Evolutionary conservation across 2,329 filamentous ascomycete species (phyloP).

Genomic region (Fusarium sororula): DNA sequence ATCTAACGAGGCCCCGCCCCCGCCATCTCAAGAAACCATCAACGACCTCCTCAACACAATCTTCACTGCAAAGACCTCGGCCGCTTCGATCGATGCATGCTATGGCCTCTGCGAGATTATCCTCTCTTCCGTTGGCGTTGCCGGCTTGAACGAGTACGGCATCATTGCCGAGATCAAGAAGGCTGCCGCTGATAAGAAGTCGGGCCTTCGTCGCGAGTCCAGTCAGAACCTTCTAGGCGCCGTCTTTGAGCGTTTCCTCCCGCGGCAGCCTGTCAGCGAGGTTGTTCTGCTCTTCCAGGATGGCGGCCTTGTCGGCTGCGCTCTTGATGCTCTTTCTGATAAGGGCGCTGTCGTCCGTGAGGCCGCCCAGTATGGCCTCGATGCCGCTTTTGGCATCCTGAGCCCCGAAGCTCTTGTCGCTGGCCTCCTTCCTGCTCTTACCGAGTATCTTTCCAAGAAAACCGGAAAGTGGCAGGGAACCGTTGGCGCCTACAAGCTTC

Average conservation of each 20-base stretch:
- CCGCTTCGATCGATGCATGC: constrained; percentile 71
- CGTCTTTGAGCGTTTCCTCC: constrained; percentile 88
- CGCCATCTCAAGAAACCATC: constrained; percentile 74
- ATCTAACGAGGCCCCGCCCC: constrained; percentile 59
- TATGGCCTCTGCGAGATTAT: constrained; percentile 70
- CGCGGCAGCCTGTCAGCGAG: constrained; percentile 80
- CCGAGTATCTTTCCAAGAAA: constrained; percentile 79
- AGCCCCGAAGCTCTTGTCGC: constrained; percentile 83
- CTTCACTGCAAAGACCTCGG: constrained; percentile 74
- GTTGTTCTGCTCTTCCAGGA: constrained; percentile 85
- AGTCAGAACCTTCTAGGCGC: constrained; percentile 95
- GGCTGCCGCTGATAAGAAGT: constrained; percentile 94
- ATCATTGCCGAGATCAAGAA: constrained; percentile 68
- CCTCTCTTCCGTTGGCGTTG: constrained; percentile 62
- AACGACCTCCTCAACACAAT: constrained; percentile 70
- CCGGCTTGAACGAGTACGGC: constrained; percentile 63
- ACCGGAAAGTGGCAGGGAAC: constrained; percentile 98
- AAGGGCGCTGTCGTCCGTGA: constrained; percentile 91
- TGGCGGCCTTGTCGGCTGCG: constrained; percentile 74
- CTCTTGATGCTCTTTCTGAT: constrained; percentile 87
- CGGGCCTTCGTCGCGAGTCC: constrained; percentile 82
- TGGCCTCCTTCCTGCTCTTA: constrained; percentile 81
- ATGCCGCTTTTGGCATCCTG: constrained; percentile 83
- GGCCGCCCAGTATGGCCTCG: constrained; percentile 91
- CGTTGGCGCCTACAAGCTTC: constrained; percentile 82